Conservation (phyloP, 2,329 filamentous ascomycete species). For the Fusarium aywerte region DNA sequence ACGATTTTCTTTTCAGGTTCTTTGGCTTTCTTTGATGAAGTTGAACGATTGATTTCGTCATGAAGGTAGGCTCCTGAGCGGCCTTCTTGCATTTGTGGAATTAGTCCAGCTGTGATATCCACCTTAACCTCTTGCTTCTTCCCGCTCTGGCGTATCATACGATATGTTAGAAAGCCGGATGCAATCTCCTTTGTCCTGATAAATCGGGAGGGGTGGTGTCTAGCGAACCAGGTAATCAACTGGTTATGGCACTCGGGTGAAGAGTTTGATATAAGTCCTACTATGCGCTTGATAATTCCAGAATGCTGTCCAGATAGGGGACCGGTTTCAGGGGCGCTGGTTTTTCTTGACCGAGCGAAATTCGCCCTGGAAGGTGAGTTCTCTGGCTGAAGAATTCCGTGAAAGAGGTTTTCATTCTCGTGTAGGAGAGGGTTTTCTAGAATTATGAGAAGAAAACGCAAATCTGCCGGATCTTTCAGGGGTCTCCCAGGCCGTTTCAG, state of each 20-base stretch:
- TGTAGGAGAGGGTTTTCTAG: conserved; percentile 82
- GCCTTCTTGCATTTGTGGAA: conserved; percentile 77
- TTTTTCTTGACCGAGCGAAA: conserved; percentile 33
- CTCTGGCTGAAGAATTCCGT: conserved; percentile 54
- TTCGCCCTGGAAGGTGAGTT: not conserved
- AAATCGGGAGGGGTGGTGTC: conserved; percentile 74
- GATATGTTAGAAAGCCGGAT: conserved; percentile 82
- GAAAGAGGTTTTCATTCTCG: conserved; percentile 53
- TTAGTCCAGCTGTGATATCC: conserved; percentile 72
- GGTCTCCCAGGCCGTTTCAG: conserved; percentile 81
- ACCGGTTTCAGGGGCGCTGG: conserved; percentile 50
- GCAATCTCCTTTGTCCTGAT: conserved; percentile 79
- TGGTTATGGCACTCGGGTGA: conserved; percentile 80
- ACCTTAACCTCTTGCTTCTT: conserved; percentile 69
- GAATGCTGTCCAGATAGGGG: conserved; percentile 75
- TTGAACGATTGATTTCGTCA: conserved; percentile 73
- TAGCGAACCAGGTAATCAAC: conserved; percentile 81
- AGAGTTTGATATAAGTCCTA: conserved; percentile 82
- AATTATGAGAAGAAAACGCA: conserved; percentile 82
- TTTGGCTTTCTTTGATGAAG: conserved; percentile 64
- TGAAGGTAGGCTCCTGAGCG: conserved; percentile 77
- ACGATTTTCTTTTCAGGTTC: conserved; percentile 66
- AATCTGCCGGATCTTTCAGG: conserved; percentile 73
- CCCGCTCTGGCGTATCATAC: conserved; percentile 76
- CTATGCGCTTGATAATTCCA: conserved; percentile 83